Evolutionary conservation across 1,139 yeast species (phyloP).

Genomic region (Eremothecium gossypii): DNA sequence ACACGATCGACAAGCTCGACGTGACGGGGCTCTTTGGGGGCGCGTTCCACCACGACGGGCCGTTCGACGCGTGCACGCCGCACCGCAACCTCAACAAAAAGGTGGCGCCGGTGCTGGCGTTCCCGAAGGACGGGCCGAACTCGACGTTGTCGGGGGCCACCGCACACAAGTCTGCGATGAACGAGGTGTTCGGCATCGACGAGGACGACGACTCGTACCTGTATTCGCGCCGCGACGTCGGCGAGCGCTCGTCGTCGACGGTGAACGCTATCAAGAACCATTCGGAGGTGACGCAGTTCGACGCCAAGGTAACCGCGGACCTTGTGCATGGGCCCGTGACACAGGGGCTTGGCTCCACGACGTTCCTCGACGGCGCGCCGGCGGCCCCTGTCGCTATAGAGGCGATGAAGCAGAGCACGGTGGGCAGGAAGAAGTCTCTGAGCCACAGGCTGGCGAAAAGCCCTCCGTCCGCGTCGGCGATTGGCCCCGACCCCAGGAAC

Average conservation of each 20-base stretch:
- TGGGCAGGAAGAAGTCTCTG: constrained; percentile 66
- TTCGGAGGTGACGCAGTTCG: constrained; percentile 50
- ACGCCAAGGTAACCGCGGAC: constrained; percentile 55
- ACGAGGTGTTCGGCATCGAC: constrained; percentile 25
- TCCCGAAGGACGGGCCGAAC: constrained; percentile 92
- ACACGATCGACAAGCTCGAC: constrained; percentile 88
- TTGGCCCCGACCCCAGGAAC: constrained; percentile 7
- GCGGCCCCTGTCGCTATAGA: constrained; percentile 55
- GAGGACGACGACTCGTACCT: constrained; percentile 15
- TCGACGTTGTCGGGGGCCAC: constrained; percentile 63
- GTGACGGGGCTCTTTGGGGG: constrained; percentile 95
- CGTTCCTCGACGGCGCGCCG: constrained; percentile 94
- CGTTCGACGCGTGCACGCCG: constrained; percentile 97
- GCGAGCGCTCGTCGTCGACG: constrained; percentile 12
- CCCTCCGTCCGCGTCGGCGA: not conserved
- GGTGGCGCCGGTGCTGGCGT: constrained; percentile 89
- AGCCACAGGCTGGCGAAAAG: constrained; percentile 44
- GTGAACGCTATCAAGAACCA: constrained; percentile 39
- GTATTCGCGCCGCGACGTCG: constrained; percentile 6
- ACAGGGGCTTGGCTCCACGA: constrained; percentile 82
- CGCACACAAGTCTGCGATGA: constrained; percentile 20
- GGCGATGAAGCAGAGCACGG: constrained; percentile 27
- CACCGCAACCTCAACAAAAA: constrained; percentile 77
- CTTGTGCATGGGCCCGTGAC: constrained; percentile 82
- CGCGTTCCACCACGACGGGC: constrained; percentile 97